phyloP scores from a whole-genome alignment of 306 rosid genomes.

The Delonix regia region DNA sequence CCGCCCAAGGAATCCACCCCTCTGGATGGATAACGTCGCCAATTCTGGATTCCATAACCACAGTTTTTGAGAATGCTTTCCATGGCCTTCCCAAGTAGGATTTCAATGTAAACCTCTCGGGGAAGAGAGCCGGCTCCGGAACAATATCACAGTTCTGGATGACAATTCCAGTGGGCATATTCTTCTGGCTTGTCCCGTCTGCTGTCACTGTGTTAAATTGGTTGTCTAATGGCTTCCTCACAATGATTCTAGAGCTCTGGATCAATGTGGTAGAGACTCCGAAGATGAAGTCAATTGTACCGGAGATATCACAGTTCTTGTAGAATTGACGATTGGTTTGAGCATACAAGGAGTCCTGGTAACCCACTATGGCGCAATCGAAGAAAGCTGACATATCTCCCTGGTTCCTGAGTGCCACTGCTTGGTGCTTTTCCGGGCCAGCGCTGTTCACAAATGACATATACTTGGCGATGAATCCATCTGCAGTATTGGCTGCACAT shows the following conservation, averaged over 20 bases:
- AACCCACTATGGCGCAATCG: constrained; percentile 50
- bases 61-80: constrained; percentile 51
- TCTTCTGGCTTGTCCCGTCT: constrained; percentile 36
- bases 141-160: constrained; percentile 62
- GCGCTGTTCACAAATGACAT: constrained; percentile 65
- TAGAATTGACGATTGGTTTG: constrained; percentile 61
- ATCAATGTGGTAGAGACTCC: constrained; percentile 49
- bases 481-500: constrained; percentile 45
- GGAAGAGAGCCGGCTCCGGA: constrained; percentile 42
- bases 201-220: constrained; percentile 61
- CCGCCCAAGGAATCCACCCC: constrained; percentile 52
- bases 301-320: constrained; percentile 65
- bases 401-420: constrained; percentile 65
- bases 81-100: constrained; percentile 69
- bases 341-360: constrained; percentile 59
- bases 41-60: constrained; percentile 55
- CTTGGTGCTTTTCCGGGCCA: constrained; percentile 58
- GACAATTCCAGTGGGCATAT: constrained; percentile 40
- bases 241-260: constrained; percentile 58
- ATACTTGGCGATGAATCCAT: constrained; percentile 47
- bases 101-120: constrained; percentile 35
- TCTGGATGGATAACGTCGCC: constrained; percentile 49
- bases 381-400: constrained; percentile 50
- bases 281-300: constrained; percentile 71
- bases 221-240: constrained; percentile 46